Conservation (phyloP, 495 filamentous ascomycete species). For the Hypoxylon trugodes region DNA sequence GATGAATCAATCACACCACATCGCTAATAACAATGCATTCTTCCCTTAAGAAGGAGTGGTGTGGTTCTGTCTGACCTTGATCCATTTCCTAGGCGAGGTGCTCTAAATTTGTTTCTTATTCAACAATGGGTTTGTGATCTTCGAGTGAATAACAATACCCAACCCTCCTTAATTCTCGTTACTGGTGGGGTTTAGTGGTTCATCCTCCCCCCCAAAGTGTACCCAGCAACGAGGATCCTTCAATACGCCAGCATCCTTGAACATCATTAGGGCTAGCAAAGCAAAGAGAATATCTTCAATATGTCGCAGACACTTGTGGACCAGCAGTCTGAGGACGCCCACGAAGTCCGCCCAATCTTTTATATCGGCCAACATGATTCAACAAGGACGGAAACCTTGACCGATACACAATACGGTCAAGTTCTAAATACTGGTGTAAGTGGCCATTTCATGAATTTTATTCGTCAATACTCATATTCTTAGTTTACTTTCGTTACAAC, state of each 20-base stretch:
- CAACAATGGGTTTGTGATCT: conserved; percentile 9
- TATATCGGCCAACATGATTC: conserved; percentile 88
- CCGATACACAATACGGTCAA: conserved; percentile 68
- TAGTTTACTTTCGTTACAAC: conserved; percentile 95
- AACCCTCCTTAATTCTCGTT: neutral
- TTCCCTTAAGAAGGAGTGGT: conserved; percentile 7
- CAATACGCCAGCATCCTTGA: too few relatives aligned
- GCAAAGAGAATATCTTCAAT: conserved; percentile 24
- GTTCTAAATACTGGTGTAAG: conserved; percentile 72
- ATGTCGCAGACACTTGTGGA: conserved; percentile 56
- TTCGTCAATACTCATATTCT: conserved; percentile 13
- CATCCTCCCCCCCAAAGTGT: too few relatives aligned
- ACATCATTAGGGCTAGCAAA: neutral
- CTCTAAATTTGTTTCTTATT: neutral
- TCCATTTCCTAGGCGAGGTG: neutral
- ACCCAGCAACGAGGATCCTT: too few relatives aligned
- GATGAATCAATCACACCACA: conserved; percentile 23
- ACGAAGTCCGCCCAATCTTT: conserved; percentile 65
- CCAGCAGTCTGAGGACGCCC: conserved; percentile 60
- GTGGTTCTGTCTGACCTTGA: neutral
- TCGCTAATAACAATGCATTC: neutral
- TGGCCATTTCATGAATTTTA: conserved; percentile 2
- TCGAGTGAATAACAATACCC: neutral
- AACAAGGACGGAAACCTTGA: conserved; percentile 66
- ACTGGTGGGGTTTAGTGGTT: too few relatives aligned